These are phyloP conservation scores for Claviceps humidiphila DNA, from an alignment of 2,329 filamentous ascomycete genomes.

Conservation along the genomic window DNA sequence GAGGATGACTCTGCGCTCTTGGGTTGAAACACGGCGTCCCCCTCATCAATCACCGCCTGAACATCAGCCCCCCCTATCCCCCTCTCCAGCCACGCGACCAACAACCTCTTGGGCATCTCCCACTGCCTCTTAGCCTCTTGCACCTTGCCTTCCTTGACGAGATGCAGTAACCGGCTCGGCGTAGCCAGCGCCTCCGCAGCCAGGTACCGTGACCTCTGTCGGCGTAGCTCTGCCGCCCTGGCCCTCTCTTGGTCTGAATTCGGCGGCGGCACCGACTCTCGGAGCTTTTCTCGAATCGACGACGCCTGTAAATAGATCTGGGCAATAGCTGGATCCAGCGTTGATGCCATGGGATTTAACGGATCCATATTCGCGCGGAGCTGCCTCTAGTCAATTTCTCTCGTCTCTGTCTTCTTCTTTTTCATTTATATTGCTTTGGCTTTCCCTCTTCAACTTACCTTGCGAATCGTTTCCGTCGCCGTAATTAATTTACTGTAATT, in stretches of 20 bases:
- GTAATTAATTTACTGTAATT: slow-evolving; percentile 95
- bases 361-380: slow-evolving; percentile 77
- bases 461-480: slow-evolving; percentile 91
- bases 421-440: not conserved
- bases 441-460: slow-evolving; percentile 29
- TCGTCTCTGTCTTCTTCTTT: not conserved
- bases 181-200: slow-evolving; percentile 50
- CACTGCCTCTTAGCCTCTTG: slow-evolving; percentile 48
- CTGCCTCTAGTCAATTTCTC: slow-evolving; percentile 18
- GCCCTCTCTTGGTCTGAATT: slow-evolving; percentile 24
- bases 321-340: slow-evolving; percentile 58
- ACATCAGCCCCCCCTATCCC: slow-evolving; percentile 43
- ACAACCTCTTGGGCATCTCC: slow-evolving; percentile 37
- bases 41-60: slow-evolving; percentile 37
- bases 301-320: slow-evolving; percentile 56
- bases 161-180: slow-evolving; percentile 42
- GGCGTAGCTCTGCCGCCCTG: slow-evolving; percentile 19
- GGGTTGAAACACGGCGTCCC: slow-evolving; percentile 33
- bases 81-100: slow-evolving; percentile 40
- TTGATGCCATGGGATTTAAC: slow-evolving; percentile 58
- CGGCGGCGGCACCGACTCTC: slow-evolving; percentile 33
- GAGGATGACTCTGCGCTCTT: not conserved
- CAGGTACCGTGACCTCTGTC: slow-evolving; percentile 36
- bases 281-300: slow-evolving; percentile 39
- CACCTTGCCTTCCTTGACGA: slow-evolving; percentile 45